These are phyloP conservation scores for Fraxinus baroniana DNA, from an alignment of 305 asterid species.

Conservation along the genomic window DNA sequence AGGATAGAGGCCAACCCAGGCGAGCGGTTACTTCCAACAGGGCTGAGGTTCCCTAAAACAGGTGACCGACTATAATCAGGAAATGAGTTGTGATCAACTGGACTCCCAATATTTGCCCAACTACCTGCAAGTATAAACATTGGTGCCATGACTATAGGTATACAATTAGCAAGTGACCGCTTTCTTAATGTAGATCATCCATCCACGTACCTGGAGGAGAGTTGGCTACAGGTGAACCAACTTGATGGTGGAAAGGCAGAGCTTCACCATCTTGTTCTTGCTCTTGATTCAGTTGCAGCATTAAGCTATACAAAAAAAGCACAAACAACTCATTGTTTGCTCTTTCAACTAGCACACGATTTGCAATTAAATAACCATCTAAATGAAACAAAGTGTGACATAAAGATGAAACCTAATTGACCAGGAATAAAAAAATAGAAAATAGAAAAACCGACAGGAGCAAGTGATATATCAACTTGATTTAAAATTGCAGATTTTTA, in stretches of 20 bases:
- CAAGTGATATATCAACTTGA: background rate
- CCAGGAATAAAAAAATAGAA: background rate
- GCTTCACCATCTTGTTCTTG: conserved; percentile 67
- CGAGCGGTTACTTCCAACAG: conserved; percentile 52
- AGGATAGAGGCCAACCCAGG: conserved; percentile 91
- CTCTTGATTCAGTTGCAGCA: conserved; percentile 85
- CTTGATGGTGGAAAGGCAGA: conserved; percentile 58
- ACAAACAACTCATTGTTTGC: conserved; percentile 18
- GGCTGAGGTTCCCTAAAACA: conserved; percentile 52
- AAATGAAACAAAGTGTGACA: background rate
- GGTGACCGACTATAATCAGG: conserved; percentile 57
- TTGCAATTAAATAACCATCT: conserved; percentile 2
- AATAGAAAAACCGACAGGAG: background rate
- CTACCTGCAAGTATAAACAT: conserved; percentile 44
- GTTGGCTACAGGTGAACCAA: conserved; percentile 78
- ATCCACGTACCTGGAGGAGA: conserved; percentile 78
- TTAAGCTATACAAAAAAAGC: conserved; percentile 48
- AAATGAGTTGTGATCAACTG: conserved; percentile 63
- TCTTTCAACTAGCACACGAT: background rate
- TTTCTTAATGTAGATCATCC: background rate
- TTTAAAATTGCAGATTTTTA: background rate
- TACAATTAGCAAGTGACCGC: background rate
- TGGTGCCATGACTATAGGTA: conserved; percentile 10
- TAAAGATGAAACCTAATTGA: background rate
- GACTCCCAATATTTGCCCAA: conserved; percentile 88